Conservation (phyloP, 2,329 filamentous ascomycete species). For the Hypocreales sp. region DNA sequence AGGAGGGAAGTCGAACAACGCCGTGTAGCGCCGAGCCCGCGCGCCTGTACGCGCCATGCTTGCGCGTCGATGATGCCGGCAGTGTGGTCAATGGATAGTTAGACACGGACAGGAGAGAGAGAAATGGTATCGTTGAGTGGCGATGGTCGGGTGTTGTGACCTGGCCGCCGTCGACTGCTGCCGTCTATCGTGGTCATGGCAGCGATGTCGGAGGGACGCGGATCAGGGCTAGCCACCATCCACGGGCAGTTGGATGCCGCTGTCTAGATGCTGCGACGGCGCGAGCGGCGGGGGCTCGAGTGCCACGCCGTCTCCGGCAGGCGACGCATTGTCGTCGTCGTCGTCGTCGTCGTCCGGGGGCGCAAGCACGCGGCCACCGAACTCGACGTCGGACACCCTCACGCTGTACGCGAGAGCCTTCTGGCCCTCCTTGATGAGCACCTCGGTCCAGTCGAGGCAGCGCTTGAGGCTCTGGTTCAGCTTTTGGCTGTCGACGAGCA, state of each 20-base stretch:
- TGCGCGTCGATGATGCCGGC: too few species aligned
- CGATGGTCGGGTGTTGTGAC: too few species aligned
- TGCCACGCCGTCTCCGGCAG: conserved; percentile 11
- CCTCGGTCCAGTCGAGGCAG: conserved; percentile 80
- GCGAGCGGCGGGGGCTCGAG: conserved; percentile 8
- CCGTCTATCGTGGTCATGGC: too few species aligned
- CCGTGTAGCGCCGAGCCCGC: too few species aligned
- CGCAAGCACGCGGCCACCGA: conserved; percentile 66
- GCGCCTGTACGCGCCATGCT: too few species aligned
- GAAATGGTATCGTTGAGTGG: too few species aligned
- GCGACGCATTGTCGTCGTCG: conserved; percentile 14
- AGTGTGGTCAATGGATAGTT: too few species aligned
- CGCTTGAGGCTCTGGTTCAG: conserved; percentile 89
- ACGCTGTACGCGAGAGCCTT: conserved; percentile 78
- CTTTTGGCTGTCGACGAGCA: conserved; percentile 81
- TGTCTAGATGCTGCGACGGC: conserved; percentile 31
- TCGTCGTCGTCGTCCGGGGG: conserved; percentile 54
- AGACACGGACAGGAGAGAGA: too few species aligned
- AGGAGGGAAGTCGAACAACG: too few species aligned
- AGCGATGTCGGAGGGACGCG: too few species aligned
- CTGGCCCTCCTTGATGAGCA: conserved; percentile 74
- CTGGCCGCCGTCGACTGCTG: too few species aligned
- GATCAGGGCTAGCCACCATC: too few species aligned
- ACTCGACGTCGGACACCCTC: conserved; percentile 58
- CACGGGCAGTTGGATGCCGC: conserved; percentile 31